Base-by-base conservation (phyloP, 306 rosid genomes). In the Cicer chorassanicum region DNA sequence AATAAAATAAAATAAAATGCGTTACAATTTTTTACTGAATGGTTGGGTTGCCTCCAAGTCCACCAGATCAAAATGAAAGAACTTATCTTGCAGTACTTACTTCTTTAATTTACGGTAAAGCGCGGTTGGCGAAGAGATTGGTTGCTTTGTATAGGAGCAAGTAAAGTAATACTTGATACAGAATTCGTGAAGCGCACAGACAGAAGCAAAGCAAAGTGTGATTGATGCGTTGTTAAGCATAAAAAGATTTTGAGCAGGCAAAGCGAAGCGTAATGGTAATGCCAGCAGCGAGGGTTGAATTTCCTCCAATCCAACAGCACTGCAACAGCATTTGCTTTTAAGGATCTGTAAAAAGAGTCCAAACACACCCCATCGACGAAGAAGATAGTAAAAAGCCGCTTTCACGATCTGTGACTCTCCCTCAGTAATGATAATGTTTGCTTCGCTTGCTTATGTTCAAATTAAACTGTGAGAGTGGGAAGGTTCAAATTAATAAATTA, bases 341-440 rank as follows among this genome's bases (percentile, higher is more conserved):
- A 73, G 16, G 86, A 74, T 54, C 77, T 50, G 39, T 8, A 66
- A 74, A 72, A 57, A 24, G 60, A 68, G 40, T 36, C 50, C 29
- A 75, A 64, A 64, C 51, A 24, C 16, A 54, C 60, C 60, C 34
- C 60, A 54, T 8, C 57, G 29, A 65, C 9, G 10, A 50, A 45
- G 21, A 51, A 73, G 60, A 56, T 74, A 77, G 85, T 55, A 57
- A 67, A 21, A 82, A 82, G 83, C 84, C 77, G 87, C 83, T 78
- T 89, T 86, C 92, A 83, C 96, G 88, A 81, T 75, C 79, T 69
- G 63, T 70, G 72, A 48, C 59, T 42, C 59, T 11, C 60, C 75
- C 43, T 68, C 59, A 15, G 60, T 44, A 55, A 50, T 65, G 56
- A 82, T 77, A 66, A 77, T 71, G 70, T 55, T 82, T 77, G 70